These are phyloP conservation scores for Phialophora macrospora DNA, from an alignment of 2,329 filamentous ascomycete genomes.

Conservation along the genomic window DNA sequence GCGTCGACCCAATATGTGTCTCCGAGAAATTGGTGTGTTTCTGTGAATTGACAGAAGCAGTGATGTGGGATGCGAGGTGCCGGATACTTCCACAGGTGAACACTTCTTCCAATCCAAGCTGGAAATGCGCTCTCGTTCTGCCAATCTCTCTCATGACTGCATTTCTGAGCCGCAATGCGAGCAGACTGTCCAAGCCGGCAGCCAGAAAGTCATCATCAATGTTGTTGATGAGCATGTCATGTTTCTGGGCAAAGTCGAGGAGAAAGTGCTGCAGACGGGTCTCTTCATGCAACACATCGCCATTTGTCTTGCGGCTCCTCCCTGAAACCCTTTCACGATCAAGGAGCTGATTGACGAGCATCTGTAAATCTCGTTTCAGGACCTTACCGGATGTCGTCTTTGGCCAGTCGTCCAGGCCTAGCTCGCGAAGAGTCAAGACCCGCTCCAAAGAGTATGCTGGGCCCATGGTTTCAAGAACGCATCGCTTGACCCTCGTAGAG, in stretches of 20 bases:
- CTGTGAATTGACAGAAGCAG: no score
- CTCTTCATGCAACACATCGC: constrained; percentile 2
- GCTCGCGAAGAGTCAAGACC: constrained; percentile 44
- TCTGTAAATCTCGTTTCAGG: constrained; percentile 20
- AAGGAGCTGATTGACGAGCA: no score
- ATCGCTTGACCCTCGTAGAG: no score
- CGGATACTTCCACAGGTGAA: no score
- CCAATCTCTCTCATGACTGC: constrained; percentile 42
- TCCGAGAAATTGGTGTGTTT: no score
- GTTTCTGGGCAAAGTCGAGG: constrained; percentile 41
- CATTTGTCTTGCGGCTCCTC: no score
- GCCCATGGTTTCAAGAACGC: constrained; percentile 10
- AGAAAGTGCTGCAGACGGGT: neutral
- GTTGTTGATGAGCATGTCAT: constrained; percentile 43
- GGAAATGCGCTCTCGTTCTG: no score
- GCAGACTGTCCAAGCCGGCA: constrained; percentile 54
- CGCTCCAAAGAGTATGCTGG: constrained; percentile 16
- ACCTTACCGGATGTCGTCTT: constrained; percentile 31
- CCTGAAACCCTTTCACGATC: no score
- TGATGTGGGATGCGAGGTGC: no score
- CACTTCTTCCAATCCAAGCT: no score
- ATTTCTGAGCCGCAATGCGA: constrained; percentile 53
- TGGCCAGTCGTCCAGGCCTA: constrained; percentile 45
- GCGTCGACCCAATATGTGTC: no score
- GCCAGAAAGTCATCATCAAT: constrained; percentile 51